Conservation (phyloP, 345 rosid genomes). For the Ceriops decandra region DNA sequence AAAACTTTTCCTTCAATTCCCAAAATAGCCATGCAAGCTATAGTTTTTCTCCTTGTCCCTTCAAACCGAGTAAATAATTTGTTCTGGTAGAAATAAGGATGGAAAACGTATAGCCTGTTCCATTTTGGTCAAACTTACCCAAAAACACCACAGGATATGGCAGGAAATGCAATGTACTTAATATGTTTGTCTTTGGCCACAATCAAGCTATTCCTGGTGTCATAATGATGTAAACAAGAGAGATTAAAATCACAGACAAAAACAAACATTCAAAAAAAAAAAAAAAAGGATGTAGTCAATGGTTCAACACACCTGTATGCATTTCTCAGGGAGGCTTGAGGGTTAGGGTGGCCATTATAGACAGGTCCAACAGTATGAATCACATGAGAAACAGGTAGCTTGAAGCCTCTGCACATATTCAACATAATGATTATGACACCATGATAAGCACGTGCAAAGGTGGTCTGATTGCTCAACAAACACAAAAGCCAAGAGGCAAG, state of each 20-base stretch:
- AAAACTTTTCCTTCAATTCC: background rate
- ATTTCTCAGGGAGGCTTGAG: conserved; percentile 46
- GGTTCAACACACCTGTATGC: conserved; percentile 50
- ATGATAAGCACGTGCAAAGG: background rate
- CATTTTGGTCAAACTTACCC: conserved; percentile 35
- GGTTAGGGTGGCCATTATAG: conserved; percentile 47
- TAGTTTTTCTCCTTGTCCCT: no score
- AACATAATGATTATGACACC: conserved; percentile 4
- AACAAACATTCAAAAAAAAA: background rate
- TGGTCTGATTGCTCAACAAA: background rate
- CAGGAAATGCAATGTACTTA: conserved; percentile 76
- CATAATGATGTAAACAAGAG: conserved; percentile 12
- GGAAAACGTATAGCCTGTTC: no score
- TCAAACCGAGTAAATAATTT: no score
- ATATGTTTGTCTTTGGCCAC: conserved; percentile 70
- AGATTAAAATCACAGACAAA: background rate
- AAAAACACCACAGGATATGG: conserved; percentile 74
- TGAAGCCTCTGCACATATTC: conserved; percentile 59
- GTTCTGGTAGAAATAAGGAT: no score
- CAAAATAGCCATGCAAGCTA: background rate
- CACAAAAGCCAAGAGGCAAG: background rate
- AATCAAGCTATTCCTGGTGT: conserved; percentile 59
- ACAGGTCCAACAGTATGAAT: conserved; percentile 86
- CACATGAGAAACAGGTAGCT: conserved; percentile 64
- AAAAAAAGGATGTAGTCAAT: background rate